These are phyloP conservation scores for Teratosphaeria pseudoeucalypti DNA, from an alignment of 2,329 filamentous ascomycete species.

Conservation along the genomic window DNA sequence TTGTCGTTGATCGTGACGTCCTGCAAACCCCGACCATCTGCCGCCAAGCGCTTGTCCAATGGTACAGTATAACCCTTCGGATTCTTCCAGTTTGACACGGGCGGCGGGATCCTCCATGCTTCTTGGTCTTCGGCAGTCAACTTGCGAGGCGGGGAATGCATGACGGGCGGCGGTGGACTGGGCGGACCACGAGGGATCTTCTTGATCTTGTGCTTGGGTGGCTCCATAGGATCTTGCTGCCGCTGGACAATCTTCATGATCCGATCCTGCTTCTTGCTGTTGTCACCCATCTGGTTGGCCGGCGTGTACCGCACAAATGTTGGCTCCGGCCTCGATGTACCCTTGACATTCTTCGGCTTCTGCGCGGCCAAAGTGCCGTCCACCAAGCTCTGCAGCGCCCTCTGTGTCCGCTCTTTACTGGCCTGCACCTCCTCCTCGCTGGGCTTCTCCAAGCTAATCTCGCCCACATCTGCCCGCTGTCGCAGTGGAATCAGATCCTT, in stretches of 20 bases:
- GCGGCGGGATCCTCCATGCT: constrained; percentile 83
- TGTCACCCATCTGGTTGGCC: constrained; percentile 91
- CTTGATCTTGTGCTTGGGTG: constrained; percentile 97
- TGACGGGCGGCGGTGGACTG: constrained; percentile 82
- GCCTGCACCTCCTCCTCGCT: constrained; percentile 73
- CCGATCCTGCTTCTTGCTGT: constrained; percentile 74
- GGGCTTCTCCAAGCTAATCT: constrained; percentile 77
- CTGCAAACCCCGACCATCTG: constrained; percentile 82
- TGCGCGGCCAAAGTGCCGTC: constrained; percentile 80
- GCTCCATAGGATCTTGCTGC: constrained; percentile 90
- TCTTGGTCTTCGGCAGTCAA: constrained; percentile 95
- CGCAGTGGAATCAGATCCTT: constrained; percentile 92
- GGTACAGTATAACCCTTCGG: constrained; percentile 96
- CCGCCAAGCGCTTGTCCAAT: constrained; percentile 86
- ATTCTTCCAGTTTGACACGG: constrained; percentile 98
- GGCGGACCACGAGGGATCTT: constrained; percentile 91
- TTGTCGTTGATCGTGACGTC: constrained; percentile 97
- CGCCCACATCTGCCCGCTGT: constrained; percentile 84
- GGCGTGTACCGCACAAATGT: constrained; percentile 95
- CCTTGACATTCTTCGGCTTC: constrained; percentile 89
- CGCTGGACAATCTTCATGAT: constrained; percentile 98
- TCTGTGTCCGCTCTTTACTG: constrained; percentile 79
- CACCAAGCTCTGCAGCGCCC: constrained; percentile 71
- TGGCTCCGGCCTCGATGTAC: constrained; percentile 67
- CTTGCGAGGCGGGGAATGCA: constrained; percentile 91